phyloP scores from a whole-genome alignment of 1,284 basidiomycete species.

The Wolfiporia cocos region DNA sequence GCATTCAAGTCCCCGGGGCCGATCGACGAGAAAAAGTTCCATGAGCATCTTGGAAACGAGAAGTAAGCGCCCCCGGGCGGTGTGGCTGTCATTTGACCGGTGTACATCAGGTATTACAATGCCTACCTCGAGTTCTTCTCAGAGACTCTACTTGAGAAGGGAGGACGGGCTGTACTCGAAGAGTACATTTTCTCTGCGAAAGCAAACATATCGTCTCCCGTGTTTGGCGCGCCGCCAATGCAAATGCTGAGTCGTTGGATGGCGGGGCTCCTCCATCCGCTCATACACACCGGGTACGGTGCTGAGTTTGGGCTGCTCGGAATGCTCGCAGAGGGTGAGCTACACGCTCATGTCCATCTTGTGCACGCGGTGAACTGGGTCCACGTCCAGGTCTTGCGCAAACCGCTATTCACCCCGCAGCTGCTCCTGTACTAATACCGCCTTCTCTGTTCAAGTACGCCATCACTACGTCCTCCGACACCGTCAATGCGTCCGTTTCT shows the following conservation, averaged over 20 bases:
- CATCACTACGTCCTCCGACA: slow-evolving; percentile 5
- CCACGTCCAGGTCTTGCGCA: slow-evolving; percentile 28
- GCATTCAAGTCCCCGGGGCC: slow-evolving; percentile 34
- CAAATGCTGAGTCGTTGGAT: slow-evolving; percentile 58
- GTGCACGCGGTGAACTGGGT: neutral
- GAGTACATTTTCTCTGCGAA: slow-evolving; percentile 51
- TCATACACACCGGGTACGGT: slow-evolving; percentile 63
- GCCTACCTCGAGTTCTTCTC: slow-evolving; percentile 56
- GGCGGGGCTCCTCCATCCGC: slow-evolving; percentile 53
- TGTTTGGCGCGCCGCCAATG: slow-evolving; percentile 31
- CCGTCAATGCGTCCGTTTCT: slow-evolving; percentile 9
- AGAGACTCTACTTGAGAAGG: slow-evolving; percentile 35
- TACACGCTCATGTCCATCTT: no score
- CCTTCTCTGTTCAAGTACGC: slow-evolving; percentile 20
- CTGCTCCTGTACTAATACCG: slow-evolving; percentile 21
- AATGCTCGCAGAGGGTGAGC: slow-evolving; percentile 55
- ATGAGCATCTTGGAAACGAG: slow-evolving; percentile 42
- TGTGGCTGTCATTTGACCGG: neutral
- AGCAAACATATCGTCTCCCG: slow-evolving; percentile 36
- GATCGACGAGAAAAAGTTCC: slow-evolving; percentile 40
- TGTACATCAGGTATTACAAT: slow-evolving; percentile 43
- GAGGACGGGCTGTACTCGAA: slow-evolving; percentile 39
- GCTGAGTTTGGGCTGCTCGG: slow-evolving; percentile 58
- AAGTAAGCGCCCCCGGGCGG: slow-evolving; percentile 27
- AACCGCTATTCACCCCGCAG: slow-evolving; percentile 25